phyloP scores from a whole-genome alignment of 495 filamentous ascomycete genomes.

The Neurospora sp. region DNA sequence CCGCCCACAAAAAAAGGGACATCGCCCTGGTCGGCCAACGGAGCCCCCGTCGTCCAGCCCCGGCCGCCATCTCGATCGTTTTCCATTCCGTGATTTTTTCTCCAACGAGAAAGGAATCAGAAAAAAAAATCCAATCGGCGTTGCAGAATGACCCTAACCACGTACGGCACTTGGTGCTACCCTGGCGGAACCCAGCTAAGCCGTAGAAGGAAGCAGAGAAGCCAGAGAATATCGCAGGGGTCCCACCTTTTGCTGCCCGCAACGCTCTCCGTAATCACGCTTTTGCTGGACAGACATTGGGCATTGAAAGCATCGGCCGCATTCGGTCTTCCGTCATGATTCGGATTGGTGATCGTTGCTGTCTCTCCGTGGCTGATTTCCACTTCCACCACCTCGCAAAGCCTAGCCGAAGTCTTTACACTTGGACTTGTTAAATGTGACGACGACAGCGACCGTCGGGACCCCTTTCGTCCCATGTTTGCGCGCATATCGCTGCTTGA shows the following conservation, averaged over 20 bases:
- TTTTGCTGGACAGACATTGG: not conserved
- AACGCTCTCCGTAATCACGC: not conserved
- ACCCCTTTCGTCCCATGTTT: not conserved
- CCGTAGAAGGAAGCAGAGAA: not conserved
- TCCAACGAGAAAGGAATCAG: not conserved
- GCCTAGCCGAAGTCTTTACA: not conserved
- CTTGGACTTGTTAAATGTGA: not conserved
- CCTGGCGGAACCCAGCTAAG: not conserved
- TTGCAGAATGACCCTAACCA: not conserved
- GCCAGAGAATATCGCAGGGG: not conserved
- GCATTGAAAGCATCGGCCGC: not conserved
- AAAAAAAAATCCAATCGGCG: not conserved
- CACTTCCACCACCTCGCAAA: not conserved
- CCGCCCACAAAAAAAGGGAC: not conserved
- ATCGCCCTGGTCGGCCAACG: not conserved
- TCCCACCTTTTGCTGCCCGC: not conserved
- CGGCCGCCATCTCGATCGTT: not conserved
- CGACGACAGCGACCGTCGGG: not conserved
- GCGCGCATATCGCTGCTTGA: not conserved
- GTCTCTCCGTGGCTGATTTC: not conserved
- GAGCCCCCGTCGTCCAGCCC: not conserved
- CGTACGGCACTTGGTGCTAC: not conserved
- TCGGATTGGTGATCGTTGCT: not conserved
- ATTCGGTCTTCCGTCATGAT: not conserved
- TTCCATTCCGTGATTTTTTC: not conserved